These are phyloP conservation scores for Chara braunii DNA, from an alignment of 139 green algal species.

Conservation along the genomic window DNA sequence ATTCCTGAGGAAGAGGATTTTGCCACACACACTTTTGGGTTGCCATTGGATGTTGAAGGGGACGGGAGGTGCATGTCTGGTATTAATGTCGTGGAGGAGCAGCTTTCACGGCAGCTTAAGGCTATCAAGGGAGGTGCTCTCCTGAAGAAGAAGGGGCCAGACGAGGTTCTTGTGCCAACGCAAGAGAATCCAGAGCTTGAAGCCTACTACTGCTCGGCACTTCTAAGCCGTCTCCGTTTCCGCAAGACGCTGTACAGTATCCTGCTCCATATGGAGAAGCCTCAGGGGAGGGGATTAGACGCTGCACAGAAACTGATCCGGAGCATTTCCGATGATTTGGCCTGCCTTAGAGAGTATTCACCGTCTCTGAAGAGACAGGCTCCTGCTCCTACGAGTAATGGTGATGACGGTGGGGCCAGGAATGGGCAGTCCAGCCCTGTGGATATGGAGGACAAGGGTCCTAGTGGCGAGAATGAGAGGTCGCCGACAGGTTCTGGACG, in stretches of 20 bases:
- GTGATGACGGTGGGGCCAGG: neutral
- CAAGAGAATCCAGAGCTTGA: conserved; percentile 6
- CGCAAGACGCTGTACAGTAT: conserved; percentile 14
- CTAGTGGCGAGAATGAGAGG: neutral
- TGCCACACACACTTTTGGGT: conserved; percentile 10
- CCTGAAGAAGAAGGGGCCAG: neutral
- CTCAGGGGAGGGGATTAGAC: conserved; percentile 11
- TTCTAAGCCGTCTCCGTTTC: conserved; percentile 9
- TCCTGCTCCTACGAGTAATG: neutral
- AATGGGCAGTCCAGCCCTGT: neutral
- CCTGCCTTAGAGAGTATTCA: neutral
- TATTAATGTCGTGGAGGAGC: conserved; percentile 18
- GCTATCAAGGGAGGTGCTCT: neutral
- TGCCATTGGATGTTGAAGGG: conserved; percentile 25
- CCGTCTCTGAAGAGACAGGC: neutral
- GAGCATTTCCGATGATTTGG: neutral
- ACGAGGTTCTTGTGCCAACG: neutral
- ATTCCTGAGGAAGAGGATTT: conserved; percentile 54
- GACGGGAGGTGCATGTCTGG: conserved; percentile 17
- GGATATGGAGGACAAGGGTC: neutral
- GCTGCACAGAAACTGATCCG: conserved; percentile 9
- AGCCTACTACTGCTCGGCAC: neutral
- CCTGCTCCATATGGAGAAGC: conserved; percentile 8
- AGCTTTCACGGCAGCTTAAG: conserved; percentile 10
- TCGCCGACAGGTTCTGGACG: conserved; percentile 14